Conservation (phyloP, 129 eudicot genomes). For the Flaveria robusta region DNA sequence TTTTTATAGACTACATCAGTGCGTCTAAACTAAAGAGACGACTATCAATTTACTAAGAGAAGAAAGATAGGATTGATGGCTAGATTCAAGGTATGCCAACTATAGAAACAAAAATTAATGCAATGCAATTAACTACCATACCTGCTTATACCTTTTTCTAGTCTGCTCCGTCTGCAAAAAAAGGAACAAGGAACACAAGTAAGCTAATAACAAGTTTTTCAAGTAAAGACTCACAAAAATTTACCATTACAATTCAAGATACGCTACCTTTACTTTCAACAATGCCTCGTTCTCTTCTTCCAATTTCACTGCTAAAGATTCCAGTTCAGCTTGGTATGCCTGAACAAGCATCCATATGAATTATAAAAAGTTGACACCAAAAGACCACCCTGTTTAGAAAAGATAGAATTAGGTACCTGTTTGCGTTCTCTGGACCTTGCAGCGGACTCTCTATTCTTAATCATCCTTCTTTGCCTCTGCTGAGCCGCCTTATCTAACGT, state of each 20-base stretch:
- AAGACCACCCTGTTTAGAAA: too few species aligned
- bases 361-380: too few species aligned
- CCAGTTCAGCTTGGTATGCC: conserved; percentile 92
- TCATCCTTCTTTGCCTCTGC: conserved; percentile 95
- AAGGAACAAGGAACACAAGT: not conserved
- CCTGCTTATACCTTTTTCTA: conserved; percentile 71
- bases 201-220: conserved; percentile 17
- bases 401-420: conserved; percentile 43
- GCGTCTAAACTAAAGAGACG: not conserved
- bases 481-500: conserved; percentile 81
- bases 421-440: conserved; percentile 95
- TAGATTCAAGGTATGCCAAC: too few species aligned
- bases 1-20: not conserved
- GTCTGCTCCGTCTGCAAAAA: conserved; percentile 61
- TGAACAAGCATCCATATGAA: conserved; percentile 23
- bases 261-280: conserved; percentile 62
- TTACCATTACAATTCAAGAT: not conserved
- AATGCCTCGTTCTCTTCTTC: conserved; percentile 82
- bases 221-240: not conserved
- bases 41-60: too few species aligned
- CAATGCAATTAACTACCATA: conserved; percentile 29
- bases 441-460: conserved; percentile 92
- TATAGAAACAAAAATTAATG: too few species aligned
- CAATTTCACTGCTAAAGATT: conserved; percentile 67
- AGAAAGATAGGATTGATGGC: too few species aligned